Base-by-base conservation (phyloP, 139 green algal genomes). In the Volvox reticuliferus region DNA sequence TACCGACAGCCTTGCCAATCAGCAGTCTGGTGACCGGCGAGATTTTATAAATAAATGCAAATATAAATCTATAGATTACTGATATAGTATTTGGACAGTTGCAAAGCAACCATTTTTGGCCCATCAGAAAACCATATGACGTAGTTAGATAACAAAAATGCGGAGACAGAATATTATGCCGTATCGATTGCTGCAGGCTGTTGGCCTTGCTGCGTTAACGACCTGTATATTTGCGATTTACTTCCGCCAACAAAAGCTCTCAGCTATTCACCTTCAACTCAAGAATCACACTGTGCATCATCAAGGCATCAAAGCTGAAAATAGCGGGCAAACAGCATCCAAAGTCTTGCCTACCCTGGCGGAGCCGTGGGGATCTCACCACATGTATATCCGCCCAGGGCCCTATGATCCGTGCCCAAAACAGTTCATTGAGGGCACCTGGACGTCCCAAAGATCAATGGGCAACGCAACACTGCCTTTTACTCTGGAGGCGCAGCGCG, bases 311-410 rank as follows among this genome's bases (percentile, higher is more conserved):
- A 73, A 73, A 73, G 21, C 65, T 30, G 24, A 73, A 26, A 16
- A 55, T 55, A 55, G 44, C 44, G 44, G 44, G 21, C 30, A 9
- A 55, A 62, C 78, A 14, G 35, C 62, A 67, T 37, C 5, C 18
- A 35, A 32, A 2, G 19, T 44, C 6, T 24, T 65, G 13, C 35
- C 78, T 1, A 3, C 36, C 0, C 68, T 89, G n/a, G 26, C 37
- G 5, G 85, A 89, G 69, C 85, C 85, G 2, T 89, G 85, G 85
- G 71, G 69, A 20, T 82, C 85, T 17, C 44, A 89, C 44, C 85
- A 89, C 44, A 89, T 71, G 36, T 89, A 55, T 50, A 0, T 24
- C 1, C 24, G 61, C 1, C 69, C 85, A 14, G 85, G 37, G n/a
- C 37, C 69, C 0, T 55, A 44, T 12, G 69, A 71, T n/a, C 37